A percentile compares a stretch with the other conserved stretches of the same genome.
These are phyloP conservation scores for Talaromyces pinophilus DNA, from an alignment of 2,329 filamentous ascomycete species.

Conservation along the genomic window DNA sequence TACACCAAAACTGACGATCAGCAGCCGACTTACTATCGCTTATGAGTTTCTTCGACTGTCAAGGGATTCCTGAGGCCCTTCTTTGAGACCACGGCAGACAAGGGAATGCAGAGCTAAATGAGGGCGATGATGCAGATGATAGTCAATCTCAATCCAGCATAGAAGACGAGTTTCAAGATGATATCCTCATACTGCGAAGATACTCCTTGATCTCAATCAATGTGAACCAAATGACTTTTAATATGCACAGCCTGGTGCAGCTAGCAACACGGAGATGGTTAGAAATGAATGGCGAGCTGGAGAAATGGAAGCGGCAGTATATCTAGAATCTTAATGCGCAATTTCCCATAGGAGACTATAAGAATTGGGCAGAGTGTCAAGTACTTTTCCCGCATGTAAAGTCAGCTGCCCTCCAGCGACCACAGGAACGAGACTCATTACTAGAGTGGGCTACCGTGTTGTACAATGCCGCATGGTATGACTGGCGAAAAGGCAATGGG, in stretches of 20 bases:
- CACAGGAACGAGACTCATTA: not conserved
- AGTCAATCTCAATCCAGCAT: not conserved
- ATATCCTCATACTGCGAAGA: conserved; percentile 26
- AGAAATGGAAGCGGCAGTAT: conserved; percentile 31
- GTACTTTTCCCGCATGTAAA: conserved; percentile 31
- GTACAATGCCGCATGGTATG: no score
- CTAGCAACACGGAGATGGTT: conserved; percentile 32
- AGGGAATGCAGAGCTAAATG: not conserved
- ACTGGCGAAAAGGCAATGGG: no score
- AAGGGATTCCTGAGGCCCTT: conserved; percentile 31
- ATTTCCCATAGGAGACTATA: conserved; percentile 29
- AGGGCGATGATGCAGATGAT: conserved; percentile 2
- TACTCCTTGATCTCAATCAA: conserved; percentile 29
- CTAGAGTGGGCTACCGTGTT: no score
- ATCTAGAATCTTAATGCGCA: conserved; percentile 26
- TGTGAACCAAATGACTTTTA: conserved; percentile 24
- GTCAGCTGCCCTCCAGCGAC: not conserved
- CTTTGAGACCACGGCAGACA: conserved; percentile 18
- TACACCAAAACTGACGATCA: conserved; percentile 27
- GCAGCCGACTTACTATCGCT: conserved; percentile 33
- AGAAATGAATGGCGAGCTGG: conserved; percentile 28
- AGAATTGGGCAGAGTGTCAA: conserved; percentile 31
- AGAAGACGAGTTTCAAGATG: conserved; percentile 26
- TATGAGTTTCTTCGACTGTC: conserved; percentile 35
- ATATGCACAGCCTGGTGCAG: conserved; percentile 35